Conservation (phyloP, 106 monocot species). For the Acanthochlamys bracteata region DNA sequence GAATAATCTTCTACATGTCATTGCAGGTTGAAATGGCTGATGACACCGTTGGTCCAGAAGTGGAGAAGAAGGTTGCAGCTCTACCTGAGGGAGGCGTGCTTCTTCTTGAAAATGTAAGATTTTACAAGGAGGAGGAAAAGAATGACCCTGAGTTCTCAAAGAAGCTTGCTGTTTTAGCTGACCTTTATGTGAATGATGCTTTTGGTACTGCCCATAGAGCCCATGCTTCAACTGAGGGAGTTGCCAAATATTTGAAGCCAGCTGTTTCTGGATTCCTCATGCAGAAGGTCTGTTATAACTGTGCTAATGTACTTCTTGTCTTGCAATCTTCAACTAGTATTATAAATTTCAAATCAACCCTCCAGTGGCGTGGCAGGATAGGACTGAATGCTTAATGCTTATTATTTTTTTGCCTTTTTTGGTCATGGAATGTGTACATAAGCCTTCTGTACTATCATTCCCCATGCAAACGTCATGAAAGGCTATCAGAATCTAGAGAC, state of each 20-base stretch:
- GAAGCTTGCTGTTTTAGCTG: conserved; percentile 83
- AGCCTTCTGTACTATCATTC: too few species aligned
- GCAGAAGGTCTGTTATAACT: conserved; percentile 43
- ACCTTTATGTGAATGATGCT: conserved; percentile 93
- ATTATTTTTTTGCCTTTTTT: too few species aligned
- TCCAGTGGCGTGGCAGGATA: too few species aligned
- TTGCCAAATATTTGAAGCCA: conserved; percentile 55
- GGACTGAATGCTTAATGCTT: too few species aligned
- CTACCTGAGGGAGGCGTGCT: conserved; percentile 76
- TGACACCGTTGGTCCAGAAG: conserved; percentile 75
- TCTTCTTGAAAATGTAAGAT: conserved; percentile 88
- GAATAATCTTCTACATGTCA: background rate
- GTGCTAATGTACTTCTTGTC: background rate
- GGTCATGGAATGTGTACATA: too few species aligned
- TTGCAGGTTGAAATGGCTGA: conserved; percentile 58
- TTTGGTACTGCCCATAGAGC: conserved; percentile 80
- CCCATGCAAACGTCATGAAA: too few species aligned
- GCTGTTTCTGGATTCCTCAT: conserved; percentile 75
- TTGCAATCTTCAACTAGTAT: background rate
- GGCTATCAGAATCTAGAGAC: too few species aligned
- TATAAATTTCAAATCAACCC: too few species aligned
- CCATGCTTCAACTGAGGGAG: conserved; percentile 89
- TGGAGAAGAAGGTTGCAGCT: conserved; percentile 58
- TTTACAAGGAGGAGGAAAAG: conserved; percentile 96
- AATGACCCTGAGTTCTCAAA: conserved; percentile 91